Conservation (phyloP, 192 early-diverging fungal species). For the Coemansia sp. region DNA sequence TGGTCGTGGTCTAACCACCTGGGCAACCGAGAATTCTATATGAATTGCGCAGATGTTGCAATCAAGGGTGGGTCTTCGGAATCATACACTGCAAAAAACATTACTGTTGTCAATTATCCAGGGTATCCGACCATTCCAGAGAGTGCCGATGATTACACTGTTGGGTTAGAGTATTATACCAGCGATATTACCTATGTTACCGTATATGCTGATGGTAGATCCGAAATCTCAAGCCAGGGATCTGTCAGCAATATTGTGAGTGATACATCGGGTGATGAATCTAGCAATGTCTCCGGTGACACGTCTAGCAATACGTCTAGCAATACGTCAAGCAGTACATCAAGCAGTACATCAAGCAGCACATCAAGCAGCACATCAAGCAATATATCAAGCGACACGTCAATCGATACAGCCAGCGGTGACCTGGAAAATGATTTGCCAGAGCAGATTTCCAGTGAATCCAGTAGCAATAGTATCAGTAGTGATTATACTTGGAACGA, state of each 20-base stretch:
- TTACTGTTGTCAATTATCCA: conserved; percentile 24
- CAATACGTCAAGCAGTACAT: not conserved
- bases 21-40: conserved; percentile 52
- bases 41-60: conserved; percentile 41
- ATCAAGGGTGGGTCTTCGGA: conserved; percentile 16
- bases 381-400: not conserved
- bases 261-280: too few relatives aligned
- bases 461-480: not conserved
- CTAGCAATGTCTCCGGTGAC: not conserved
- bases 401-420: not conserved
- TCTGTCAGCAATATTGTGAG: not conserved
- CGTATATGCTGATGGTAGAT: conserved; percentile 7
- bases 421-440: too few relatives aligned
- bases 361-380: not conserved
- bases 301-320: not conserved
- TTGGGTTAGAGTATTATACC: conserved; percentile 21
- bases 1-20: conserved; percentile 64
- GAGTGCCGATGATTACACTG: conserved; percentile 23
- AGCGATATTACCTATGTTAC: conserved; percentile 16
- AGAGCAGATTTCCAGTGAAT: too few relatives aligned
- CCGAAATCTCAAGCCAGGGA: not conserved
- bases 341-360: not conserved
- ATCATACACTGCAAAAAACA: conserved; percentile 22
- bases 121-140: conserved; percentile 54
- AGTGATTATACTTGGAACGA: not conserved